Evolutionary conservation across 805 yeast genomes (phyloP), one percentile per base, ranked within the genome.

Genomic region (Zygotorulaspora florentina): DNA sequence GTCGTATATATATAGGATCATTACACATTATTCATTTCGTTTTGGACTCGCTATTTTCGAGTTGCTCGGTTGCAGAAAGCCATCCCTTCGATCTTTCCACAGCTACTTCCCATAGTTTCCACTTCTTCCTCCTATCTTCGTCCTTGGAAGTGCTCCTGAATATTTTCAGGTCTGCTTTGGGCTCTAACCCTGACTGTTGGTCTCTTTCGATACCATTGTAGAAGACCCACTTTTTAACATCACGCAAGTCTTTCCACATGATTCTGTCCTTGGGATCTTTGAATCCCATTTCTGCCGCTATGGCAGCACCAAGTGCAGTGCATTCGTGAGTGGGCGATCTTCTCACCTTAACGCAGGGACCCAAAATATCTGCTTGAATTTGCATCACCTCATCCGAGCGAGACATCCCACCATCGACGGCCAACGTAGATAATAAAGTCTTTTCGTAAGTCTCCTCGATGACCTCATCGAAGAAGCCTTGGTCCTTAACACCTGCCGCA

Each of bases 391-490:
- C 91, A 60, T 84, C 83, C 15, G 96, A 87, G 57, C 85, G 80
- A 17, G 96, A 85, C 93, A 90, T 85, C 55, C 98, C 98, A 45
- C 97, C 98, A 64, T 90, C 98, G 18, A 90, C 96, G 27, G 87
- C 83, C 48, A 85, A 69, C 12, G 73, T 61, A 3, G 79, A 72
- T 53, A 81, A 71, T 35, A 81, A 65, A 54, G 79, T 65, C 63
- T 73, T 75, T 57, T 71, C 76, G 53, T 68, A 65, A 12, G 68
- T 61, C 40, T 62, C 63, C 20, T 56, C 64, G 31, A 46, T 50
- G 29, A 68, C 60, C 50, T 77, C 77, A 56, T 81, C 85, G 54
- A 81, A 67, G 65, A 80, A 81, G 55, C 78, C 70, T 44, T 61
- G 58, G 42, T 61, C 53, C 33, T 45, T 53, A 10, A 75, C 72